phyloP scores from a whole-genome alignment of 192 early-diverging fungal species.

The Mortierella alpina region DNA sequence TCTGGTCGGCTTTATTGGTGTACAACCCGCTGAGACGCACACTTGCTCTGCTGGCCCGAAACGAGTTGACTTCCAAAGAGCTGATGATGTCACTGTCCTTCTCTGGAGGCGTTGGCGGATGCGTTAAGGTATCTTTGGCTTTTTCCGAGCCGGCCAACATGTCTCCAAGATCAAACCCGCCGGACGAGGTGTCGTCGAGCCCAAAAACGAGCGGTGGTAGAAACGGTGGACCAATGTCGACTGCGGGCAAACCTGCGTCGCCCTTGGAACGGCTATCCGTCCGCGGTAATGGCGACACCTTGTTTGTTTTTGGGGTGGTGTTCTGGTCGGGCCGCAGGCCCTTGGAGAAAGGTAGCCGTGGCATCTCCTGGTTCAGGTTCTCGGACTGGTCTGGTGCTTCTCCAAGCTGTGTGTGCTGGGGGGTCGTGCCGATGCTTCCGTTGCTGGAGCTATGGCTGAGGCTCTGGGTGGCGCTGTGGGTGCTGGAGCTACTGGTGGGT shows the following conservation, averaged over 20 bases:
- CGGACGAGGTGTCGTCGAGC: conserved; percentile 28
- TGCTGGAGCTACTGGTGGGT: too few relatives aligned
- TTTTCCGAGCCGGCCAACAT: conserved; percentile 27
- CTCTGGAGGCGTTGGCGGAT: conserved; percentile 2
- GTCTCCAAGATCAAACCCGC: conserved; percentile 44
- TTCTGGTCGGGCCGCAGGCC: too few relatives aligned
- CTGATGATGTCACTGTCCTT: conserved; percentile 13
- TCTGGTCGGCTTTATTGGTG: too few relatives aligned
- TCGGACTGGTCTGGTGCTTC: too few relatives aligned
- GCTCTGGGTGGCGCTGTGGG: too few relatives aligned
- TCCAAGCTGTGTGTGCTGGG: too few relatives aligned
- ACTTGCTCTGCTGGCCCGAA: background rate
- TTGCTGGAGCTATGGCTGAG: too few relatives aligned
- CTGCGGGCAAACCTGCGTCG: background rate
- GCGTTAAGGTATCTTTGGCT: conserved; percentile 1
- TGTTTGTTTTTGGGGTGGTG: too few relatives aligned
- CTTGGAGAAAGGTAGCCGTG: too few relatives aligned
- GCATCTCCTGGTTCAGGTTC: too few relatives aligned
- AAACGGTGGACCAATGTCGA: conserved; percentile 43
- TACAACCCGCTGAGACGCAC: background rate
- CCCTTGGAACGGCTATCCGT: conserved; percentile 20
- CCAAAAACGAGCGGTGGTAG: conserved; percentile 37
- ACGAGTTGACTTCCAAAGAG: background rate
- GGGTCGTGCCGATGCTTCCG: too few relatives aligned
- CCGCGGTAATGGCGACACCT: background rate